These are phyloP conservation scores for Uncinocarpus reesii DNA, from an alignment of 2,329 filamentous ascomycete species.

Conservation along the genomic window DNA sequence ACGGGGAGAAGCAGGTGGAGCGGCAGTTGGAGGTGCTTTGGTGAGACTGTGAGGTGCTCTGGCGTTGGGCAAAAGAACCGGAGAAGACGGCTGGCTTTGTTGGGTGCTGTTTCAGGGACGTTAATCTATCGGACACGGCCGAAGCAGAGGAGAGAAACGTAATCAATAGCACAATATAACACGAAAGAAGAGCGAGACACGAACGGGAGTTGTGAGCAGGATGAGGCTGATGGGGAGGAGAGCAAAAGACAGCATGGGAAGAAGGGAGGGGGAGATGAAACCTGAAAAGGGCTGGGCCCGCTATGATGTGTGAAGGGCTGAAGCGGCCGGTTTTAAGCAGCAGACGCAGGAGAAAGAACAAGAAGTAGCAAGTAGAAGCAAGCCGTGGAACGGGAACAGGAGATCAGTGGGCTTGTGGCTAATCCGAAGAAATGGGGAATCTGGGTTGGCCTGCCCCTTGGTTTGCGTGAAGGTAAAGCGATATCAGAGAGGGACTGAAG, in stretches of 20 bases:
- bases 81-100: not conserved
- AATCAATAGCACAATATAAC: no score
- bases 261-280: not conserved
- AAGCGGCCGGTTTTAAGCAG: not conserved
- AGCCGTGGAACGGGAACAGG: conserved; percentile 8
- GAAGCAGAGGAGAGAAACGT: no score
- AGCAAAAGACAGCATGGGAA: not conserved
- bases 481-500: no score
- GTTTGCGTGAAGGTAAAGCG: no score
- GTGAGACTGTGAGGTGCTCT: not conserved
- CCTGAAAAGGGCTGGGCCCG: not conserved
- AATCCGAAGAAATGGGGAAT: no score
- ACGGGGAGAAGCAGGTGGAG: not conserved
- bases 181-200: not conserved
- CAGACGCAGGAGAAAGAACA: no score
- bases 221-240: not conserved
- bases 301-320: not conserved
- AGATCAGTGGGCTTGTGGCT: no score
- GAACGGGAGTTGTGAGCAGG: not conserved
- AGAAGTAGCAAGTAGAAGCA: no score
- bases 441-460: no score
- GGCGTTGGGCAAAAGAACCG: not conserved
- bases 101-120: not conserved
- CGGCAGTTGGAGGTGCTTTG: not conserved
- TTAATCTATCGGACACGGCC: not conserved